Percentiles rank a stretch among this genome's conserved stretches.
Evolutionary conservation across 2,329 filamentous ascomycete genomes (phyloP).

Genomic region (Metarhizium guizhouense): DNA sequence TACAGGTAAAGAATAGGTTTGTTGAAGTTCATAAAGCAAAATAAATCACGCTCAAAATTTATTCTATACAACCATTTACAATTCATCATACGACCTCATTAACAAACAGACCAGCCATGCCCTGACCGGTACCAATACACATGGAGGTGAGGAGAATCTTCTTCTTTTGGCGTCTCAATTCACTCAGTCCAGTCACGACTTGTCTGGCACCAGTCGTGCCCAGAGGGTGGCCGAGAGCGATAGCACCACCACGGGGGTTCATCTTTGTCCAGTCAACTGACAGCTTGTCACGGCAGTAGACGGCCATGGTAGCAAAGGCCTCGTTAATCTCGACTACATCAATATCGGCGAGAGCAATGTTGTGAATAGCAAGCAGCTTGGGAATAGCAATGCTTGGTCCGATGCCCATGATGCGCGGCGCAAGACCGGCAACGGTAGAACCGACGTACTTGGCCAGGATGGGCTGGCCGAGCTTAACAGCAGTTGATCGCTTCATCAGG

Average conservation of each 20-base stretch:
- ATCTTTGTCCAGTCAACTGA: conserved; percentile 66
- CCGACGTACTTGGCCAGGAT: conserved; percentile 93
- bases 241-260: conserved; percentile 74
- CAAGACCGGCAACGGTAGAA: conserved; percentile 80
- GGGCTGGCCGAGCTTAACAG: conserved; percentile 77
- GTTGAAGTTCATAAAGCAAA: background rate
- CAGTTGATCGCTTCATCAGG: conserved; percentile 89
- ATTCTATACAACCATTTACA: conserved; percentile 8
- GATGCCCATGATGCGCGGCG: conserved; percentile 95
- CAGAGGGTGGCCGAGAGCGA: conserved; percentile 76
- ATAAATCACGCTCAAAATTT: background rate
- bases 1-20: no score
- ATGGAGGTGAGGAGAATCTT: conserved; percentile 89
- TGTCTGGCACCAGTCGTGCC: conserved; percentile 70
- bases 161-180: conserved; percentile 76
- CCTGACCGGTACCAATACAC: conserved; percentile 67
- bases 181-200: conserved; percentile 83
- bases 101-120: conserved; percentile 59
- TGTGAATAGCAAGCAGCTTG: conserved; percentile 77
- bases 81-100: conserved; percentile 34
- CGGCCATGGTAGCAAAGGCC: conserved; percentile 95
- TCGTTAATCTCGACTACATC: conserved; percentile 95
- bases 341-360: conserved; percentile 69
- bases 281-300: conserved; percentile 75
- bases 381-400: conserved; percentile 65